phyloP scores from a whole-genome alignment of 148 eudicot species.

The Suaeda aralocaspica region DNA sequence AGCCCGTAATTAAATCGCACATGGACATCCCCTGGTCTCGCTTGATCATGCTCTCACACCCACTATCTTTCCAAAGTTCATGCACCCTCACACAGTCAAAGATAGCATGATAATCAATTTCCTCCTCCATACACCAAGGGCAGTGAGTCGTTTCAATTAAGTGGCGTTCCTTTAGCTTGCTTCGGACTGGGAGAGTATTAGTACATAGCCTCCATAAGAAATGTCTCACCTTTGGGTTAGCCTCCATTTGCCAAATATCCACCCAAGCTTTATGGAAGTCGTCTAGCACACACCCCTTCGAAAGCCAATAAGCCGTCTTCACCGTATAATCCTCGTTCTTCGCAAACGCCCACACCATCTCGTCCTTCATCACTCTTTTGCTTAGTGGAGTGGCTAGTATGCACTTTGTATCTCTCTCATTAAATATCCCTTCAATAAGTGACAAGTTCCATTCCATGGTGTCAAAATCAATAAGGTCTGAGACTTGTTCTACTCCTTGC shows the following conservation, averaged over 20 bases:
- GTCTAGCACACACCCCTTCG: not conserved
- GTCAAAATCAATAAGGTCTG: not conserved
- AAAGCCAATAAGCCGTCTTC: not conserved
- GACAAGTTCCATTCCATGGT: not conserved
- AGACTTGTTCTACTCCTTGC: not conserved
- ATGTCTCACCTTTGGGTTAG: not conserved
- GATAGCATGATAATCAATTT: not conserved
- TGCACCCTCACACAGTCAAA: not conserved
- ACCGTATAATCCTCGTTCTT: not conserved
- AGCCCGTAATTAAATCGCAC: not conserved
- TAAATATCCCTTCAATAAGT: not conserved
- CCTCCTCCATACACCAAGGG: not conserved
- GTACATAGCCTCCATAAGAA: not conserved
- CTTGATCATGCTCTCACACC: not conserved
- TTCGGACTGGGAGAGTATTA: not conserved
- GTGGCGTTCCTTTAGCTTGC: not conserved
- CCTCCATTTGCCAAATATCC: not conserved
- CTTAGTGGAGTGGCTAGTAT: not conserved
- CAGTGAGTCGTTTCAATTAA: not conserved
- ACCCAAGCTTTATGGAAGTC: not conserved
- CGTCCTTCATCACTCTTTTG: not conserved
- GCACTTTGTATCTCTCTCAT: not conserved
- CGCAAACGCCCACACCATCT: not conserved
- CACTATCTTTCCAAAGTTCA: not conserved
- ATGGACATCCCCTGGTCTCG: too few relatives aligned